Evolutionary conservation across 1,284 basidiomycete species (phyloP).

Genomic region (Cutaneotrichosporon cutaneum): DNA sequence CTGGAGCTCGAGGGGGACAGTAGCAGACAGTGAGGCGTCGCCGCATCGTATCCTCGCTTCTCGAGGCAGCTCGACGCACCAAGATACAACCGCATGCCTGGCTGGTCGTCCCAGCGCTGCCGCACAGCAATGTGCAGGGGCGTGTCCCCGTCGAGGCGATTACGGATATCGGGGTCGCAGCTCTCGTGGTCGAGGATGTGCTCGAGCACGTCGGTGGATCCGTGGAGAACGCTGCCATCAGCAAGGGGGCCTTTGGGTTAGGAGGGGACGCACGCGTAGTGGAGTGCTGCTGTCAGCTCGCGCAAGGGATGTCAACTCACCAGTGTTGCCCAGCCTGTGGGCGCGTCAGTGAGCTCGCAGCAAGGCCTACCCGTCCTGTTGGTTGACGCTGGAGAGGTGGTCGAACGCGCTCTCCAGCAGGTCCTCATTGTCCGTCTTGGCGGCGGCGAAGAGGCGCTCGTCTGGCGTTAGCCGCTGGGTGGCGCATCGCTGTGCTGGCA

Average conservation of each 20-base stretch:
- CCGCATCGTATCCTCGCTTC: too few species aligned
- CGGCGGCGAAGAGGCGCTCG: slow-evolving; percentile 70
- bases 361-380: slow-evolving; percentile 66
- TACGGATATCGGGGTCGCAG: slow-evolving; percentile 81
- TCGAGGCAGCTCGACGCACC: slow-evolving; percentile 49
- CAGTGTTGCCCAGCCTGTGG: slow-evolving; percentile 69
- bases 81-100: slow-evolving; percentile 56
- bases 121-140: slow-evolving; percentile 77
- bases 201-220: slow-evolving; percentile 66
- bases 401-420: slow-evolving; percentile 63
- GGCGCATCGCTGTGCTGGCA: not conserved
- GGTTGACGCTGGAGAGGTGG: slow-evolving; percentile 68
- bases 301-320: slow-evolving; percentile 51
- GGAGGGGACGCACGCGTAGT: slow-evolving; percentile 67
- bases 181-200: slow-evolving; percentile 69
- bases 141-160: slow-evolving; percentile 70
- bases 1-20: too few species aligned
- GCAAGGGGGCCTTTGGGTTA: too few species aligned
- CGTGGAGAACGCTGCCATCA: slow-evolving; percentile 50
- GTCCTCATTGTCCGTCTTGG: slow-evolving; percentile 71
- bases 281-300: slow-evolving; percentile 61
- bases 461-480: slow-evolving; percentile 57
- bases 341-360: slow-evolving; percentile 15
- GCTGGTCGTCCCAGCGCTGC: slow-evolving; percentile 62
- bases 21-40: too few species aligned